Evolutionary conservation across 2,329 filamentous ascomycete genomes (phyloP), one percentile per base, ranked within the genome.

Genomic region (Didymella keratinophila): DNA sequence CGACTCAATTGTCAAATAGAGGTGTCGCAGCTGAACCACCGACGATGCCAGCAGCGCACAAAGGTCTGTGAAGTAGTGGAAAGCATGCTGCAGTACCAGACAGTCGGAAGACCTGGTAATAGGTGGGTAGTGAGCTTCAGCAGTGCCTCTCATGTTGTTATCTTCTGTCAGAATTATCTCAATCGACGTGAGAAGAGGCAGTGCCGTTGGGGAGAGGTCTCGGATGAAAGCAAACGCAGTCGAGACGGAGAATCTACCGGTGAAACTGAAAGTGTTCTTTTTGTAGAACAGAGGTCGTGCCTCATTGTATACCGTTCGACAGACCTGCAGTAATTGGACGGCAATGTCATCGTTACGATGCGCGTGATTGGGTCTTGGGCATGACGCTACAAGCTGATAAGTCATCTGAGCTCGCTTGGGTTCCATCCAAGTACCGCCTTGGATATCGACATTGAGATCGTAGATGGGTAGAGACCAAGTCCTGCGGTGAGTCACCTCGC

Each of bases 211-310:
- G 16, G 69, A 53, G 32, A 66, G 60, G 27, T 71, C 69, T 41
- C 63, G 60, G 7, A 72, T 55, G 30, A 71, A 72, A 0, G 57
- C 60, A 10, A 70, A 62, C 3, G 66, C 67, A 25, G 68, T 71
- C 25, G 70, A 63, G 16, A 72, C 57, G 10, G 62, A 48, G 23
- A 67, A 69, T 27, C 62, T 58, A 20, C 44, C 43, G 2, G 49
- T 65, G 52, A 73, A 71, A 25, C 61, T 62, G 47, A 73, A 73
- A 5, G 52, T 51, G 23, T 69, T 70, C 34, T 61, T 66, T 12
- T 60, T 48, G 44, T 72, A 71, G 51, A 72, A 70, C 11, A 67
- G 23, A 16, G 64, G 53, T 20, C 47, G 49, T 18, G 68, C 67
- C 48, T 73, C 71, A 9, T n/a, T 9, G 27, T 70, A 62, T 5